Base-by-base conservation (phyloP, 129 eudicot species). In the Flaveria bidentis region DNA sequence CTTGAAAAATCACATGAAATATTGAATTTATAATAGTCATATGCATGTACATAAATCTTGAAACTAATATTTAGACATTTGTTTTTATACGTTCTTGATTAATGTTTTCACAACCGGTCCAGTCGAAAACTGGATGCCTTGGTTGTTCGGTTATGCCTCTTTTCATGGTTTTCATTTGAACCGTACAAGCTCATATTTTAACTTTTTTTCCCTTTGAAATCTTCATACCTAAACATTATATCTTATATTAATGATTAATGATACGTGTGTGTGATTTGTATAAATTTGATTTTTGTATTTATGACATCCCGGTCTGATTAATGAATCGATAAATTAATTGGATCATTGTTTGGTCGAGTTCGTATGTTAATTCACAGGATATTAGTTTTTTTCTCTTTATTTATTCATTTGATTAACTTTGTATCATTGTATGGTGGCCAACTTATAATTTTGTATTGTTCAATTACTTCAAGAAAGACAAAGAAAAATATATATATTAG, bases 31-130 rank as follows among this genome's bases (percentile, higher is more conserved):
- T 53, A 50, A 42, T 68, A 58, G 71, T 44, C 41, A 60, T 69
- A 18, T 44, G 73, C 53, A 71, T 61, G 66, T 42, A 69, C 60
- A 60, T 63, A 16, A 33, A 69, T 28, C 63, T 30, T 78, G 51
- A 57, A 69, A 68, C 58, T 58, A 28, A 30, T 64, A 30, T 33
- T 12, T 2, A 28, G 10, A 30, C 18, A 30, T 64, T 10, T 64
- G 6, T 64, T 26, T 57, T 57, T 57, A 9, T 9, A 57, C 6
- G 6, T 20, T 20, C 22, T 20, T 2, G 9, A 60, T 60, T 2
- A 22, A 45, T 45, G 50, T 45, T 45, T 45, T 45, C 50, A 45
- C 13, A 3, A 45, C 13, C 50, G 0, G 50, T 8, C 50, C 50
- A 45, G 22, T 20, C 22, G 22, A 20, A 0, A 20, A 0, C 50